Evolutionary conservation across 306 rosid species (phyloP).

Genomic region (Fagus crenata): DNA sequence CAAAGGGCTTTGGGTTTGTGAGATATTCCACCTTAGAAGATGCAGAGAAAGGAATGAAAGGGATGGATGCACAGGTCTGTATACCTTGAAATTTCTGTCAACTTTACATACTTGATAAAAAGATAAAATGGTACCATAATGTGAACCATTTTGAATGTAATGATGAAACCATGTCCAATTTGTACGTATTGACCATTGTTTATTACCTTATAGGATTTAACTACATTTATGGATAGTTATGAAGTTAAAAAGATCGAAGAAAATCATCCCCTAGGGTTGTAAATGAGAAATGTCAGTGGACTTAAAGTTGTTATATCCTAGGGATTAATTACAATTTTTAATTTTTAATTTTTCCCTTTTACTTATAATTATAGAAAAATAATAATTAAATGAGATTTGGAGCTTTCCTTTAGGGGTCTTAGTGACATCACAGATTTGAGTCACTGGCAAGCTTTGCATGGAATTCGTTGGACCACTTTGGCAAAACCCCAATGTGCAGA

Average conservation of each 20-base stretch:
- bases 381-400: not conserved
- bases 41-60: slow-evolving; percentile 8
- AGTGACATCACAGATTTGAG: not conserved
- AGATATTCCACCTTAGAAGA: slow-evolving; percentile 8
- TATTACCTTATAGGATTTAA: too few species aligned
- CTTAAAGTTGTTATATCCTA: too few species aligned
- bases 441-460: not conserved
- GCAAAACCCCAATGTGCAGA: too few species aligned
- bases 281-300: not conserved
- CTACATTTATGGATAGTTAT: not conserved
- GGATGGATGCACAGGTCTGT: slow-evolving; percentile 17
- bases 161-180: not conserved
- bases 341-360: too few species aligned
- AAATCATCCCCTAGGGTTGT: not conserved
- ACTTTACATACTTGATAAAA: not conserved
- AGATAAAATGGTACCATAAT: not conserved
- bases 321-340: too few species aligned
- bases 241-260: not conserved
- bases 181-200: not conserved
- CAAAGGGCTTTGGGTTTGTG: slow-evolving; percentile 17
- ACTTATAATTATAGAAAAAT: too few species aligned
- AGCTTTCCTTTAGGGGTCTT: not conserved
- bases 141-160: not conserved
- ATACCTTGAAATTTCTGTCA: not conserved
- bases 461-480: not conserved